Evolutionary conservation across 2,329 filamentous ascomycete species (phyloP), one percentile per base, ranked within the genome.

Genomic region (Sporothrix phasma): DNA sequence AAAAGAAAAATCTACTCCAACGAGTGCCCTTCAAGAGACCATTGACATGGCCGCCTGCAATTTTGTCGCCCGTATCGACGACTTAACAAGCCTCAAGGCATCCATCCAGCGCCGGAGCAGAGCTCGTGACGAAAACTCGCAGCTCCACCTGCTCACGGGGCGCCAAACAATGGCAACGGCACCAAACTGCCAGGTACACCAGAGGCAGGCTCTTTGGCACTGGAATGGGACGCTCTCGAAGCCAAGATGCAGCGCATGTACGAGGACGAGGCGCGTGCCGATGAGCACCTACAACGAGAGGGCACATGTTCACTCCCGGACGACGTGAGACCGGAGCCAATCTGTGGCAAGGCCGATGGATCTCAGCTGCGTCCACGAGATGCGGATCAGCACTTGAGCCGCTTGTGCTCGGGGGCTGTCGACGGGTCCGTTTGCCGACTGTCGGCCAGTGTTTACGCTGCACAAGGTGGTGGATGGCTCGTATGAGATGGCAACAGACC

Each of bases 351-450:
- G 24, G 67, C 73, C 24, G 82, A 79, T 0, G 76, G 86, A 4
- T 90, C 90, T 0, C 74, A 84, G 13, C 76, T 97, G 15, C 88
- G 88, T 11, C 79, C 91, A 1, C 83, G 89, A 43, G 89, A 89
- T 68, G 88, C 90, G 0, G 84, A 87, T 56, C 74, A 80, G n/a
- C 91, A 94, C 72, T 80, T 97, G 1, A 79, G 89, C 54, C 90
- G 96, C 73, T 95, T 97, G 69, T 97, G 92, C 73, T 77, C 79
- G 0, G 80, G 81, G 0, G 73, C n/a, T 92, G 0, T 80, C 83
- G 0, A 76, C 76, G 0, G 77, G 77, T 0, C 81, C 83, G 29
- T 90, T 86, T 70, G 79, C 86, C 6, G 84, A 92, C 68, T 76
- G 77, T 19, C 77, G 81, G 1, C 91, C 92, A 0, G 83, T 88